A percentile compares a stretch with the other conserved stretches of the same genome.
Evolutionary conservation across 2,329 filamentous ascomycete genomes (phyloP).

Genomic region (Epichloe glyceriae): DNA sequence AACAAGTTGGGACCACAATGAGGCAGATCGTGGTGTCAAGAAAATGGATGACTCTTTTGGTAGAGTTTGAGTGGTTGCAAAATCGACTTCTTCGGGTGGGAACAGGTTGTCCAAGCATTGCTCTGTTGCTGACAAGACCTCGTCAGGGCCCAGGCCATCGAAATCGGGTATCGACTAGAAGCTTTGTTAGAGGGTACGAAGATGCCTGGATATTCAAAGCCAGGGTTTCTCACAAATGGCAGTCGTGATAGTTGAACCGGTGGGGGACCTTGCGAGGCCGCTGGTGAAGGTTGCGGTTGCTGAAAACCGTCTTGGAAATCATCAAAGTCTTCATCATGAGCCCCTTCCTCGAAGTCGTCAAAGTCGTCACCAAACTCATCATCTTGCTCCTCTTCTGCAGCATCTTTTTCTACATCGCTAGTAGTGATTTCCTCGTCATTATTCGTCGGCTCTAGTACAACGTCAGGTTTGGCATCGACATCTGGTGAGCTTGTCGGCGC

Average conservation of each 20-base stretch:
- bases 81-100: conserved; percentile 40
- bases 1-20: conserved; percentile 91
- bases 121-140: conserved; percentile 46
- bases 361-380: conserved; percentile 47
- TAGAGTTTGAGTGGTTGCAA: conserved; percentile 36
- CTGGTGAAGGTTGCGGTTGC: conserved; percentile 25
- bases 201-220: neutral
- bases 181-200: conserved; percentile 9
- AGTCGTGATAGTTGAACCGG: conserved; percentile 25
- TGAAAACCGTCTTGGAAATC: conserved; percentile 66
- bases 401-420: neutral
- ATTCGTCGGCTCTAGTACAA: conserved; percentile 22
- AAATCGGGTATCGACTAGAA: conserved; percentile 56
- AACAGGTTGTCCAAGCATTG: conserved; percentile 58
- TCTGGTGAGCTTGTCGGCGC: conserved; percentile 9
- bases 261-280: conserved; percentile 18
- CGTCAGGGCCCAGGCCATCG: conserved; percentile 45
- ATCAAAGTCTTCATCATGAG: conserved; percentile 44
- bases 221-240: conserved; percentile 28
- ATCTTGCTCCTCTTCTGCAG: conserved; percentile 1
- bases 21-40: conserved; percentile 73
- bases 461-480: conserved; percentile 40
- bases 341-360: conserved; percentile 50
- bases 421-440: neutral
- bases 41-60: conserved; percentile 53